Conservation (phyloP, 2,329 filamentous ascomycete species). For the Penicillium sp. region DNA sequence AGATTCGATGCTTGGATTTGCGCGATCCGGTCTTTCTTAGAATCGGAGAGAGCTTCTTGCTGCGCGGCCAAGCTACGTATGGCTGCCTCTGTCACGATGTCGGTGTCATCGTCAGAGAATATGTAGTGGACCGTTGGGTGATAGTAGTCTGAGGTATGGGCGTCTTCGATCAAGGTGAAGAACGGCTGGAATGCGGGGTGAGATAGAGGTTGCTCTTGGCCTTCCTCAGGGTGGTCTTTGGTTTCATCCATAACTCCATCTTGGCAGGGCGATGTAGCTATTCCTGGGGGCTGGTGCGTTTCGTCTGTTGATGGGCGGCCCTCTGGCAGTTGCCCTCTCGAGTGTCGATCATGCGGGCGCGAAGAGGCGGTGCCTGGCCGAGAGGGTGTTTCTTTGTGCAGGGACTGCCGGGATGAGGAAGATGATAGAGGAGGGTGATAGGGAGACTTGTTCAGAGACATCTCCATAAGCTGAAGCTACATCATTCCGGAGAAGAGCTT, state of each 20-base stretch:
- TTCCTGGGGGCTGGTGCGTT: conserved; percentile 1
- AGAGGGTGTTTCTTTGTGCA: conserved; percentile 10
- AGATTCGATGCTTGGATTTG: conserved; percentile 5
- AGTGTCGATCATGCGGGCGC: conserved; percentile 9
- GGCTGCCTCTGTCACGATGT: conserved; percentile 60
- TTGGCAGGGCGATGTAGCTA: conserved; percentile 2
- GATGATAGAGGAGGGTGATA: conserved; percentile 18
- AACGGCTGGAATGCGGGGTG: conserved; percentile 61
- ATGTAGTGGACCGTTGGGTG: conserved; percentile 87
- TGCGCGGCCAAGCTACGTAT: conserved; percentile 47
- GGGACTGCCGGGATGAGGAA: conserved; percentile 24
- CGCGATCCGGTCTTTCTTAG: conserved; percentile 13
- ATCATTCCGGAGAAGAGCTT: conserved; percentile 17
- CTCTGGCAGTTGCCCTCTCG: conserved; percentile 5
- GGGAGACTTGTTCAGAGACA: conserved; percentile 28
- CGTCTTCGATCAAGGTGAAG: conserved; percentile 76
- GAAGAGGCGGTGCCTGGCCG: conserved; percentile 13
- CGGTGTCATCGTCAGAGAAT: conserved; percentile 82
- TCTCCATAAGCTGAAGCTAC: conserved; percentile 25
- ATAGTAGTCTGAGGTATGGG: conserved; percentile 61
- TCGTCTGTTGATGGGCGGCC: conserved; percentile 4
- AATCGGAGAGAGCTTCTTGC: conserved; percentile 25
- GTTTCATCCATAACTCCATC: conserved; percentile 5
- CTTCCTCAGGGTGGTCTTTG: conserved; percentile 9
- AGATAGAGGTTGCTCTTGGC: conserved; percentile 12